Conservation (phyloP, 768 basidiomycete genomes). For the Coprinellus aureogranulatus region DNA sequence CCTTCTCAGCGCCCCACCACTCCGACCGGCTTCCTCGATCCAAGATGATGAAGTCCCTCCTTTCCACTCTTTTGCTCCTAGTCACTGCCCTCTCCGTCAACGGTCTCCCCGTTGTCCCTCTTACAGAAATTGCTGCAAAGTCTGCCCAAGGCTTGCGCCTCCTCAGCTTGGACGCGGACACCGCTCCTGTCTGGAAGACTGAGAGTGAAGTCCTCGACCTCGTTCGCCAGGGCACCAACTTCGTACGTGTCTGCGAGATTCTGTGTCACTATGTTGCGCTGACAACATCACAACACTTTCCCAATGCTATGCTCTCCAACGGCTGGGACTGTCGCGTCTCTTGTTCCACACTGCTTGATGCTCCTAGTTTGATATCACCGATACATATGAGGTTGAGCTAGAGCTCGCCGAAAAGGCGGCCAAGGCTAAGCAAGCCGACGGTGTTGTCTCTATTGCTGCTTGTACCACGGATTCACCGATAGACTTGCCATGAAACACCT, state of each 20-base stretch:
- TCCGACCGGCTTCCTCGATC: too few relatives aligned
- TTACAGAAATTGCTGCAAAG: constrained; percentile 32
- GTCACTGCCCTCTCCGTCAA: constrained; percentile 24
- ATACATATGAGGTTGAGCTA: constrained; percentile 35
- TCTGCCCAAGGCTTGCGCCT: constrained; percentile 33
- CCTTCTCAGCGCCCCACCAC: too few relatives aligned
- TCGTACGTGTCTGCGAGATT: constrained; percentile 28
- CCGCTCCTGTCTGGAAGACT: constrained; percentile 40
- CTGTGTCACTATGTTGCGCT: not conserved
- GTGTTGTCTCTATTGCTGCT: constrained; percentile 22
- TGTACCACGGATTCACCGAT: too few relatives aligned
- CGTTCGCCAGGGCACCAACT: constrained; percentile 30
- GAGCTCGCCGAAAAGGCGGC: constrained; percentile 10
- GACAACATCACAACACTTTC: not conserved
- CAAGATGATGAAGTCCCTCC: constrained; percentile 4
- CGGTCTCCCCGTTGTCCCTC: constrained; percentile 28
- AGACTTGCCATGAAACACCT: too few relatives aligned
- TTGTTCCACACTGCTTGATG: not conserved
- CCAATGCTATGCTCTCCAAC: too few relatives aligned
- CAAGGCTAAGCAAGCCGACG: constrained; percentile 15
- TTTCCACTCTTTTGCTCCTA: constrained; percentile 9
- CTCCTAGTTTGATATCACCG: constrained; percentile 40
- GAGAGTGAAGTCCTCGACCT: constrained; percentile 37
- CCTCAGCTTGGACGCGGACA: constrained; percentile 33
- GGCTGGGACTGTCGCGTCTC: not conserved